Evolutionary conservation across 352 stramenopile genomes (phyloP), one percentile per base, ranked within the genome.

Genomic region (Phytophthora colocasiae): DNA sequence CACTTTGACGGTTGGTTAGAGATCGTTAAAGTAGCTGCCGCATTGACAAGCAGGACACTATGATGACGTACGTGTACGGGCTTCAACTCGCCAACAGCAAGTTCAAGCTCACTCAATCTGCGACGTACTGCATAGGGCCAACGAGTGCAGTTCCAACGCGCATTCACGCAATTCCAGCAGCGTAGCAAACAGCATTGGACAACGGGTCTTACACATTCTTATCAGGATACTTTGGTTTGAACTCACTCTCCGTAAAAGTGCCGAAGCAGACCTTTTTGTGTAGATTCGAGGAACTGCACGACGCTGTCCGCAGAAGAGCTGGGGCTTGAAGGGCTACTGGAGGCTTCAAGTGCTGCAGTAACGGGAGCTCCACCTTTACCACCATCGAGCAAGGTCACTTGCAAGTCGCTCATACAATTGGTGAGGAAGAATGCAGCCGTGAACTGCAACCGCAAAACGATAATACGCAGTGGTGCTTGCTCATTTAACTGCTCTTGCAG

Each of bases 401-500:
- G 58, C 36, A 86, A 66, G 49, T 86, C 66, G 41, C 75, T 77
- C 53, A 58, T 69, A 24, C 73, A 77, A 14, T 70, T 69, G 6
- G 78, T 86, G 15, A 77, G 38, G 56, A 81, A 86, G 36, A 70
- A 84, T 8, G 58, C 69, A 6, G 62, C 53, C 2, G 78, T 66
- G 56, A 86, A 86, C n/a, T 63, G 48, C 19, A 86, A 51, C 15
- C 29, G 60, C 12, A 86, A 63, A 15, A 86, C 47, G 47, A 82
- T 45, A 15, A 86, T 81, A 17, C 63, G 72, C 40, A 86, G 64
- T 19, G 75, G 60, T 8, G 72, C 64, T 36, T 58, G 43, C 36
- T 47, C 50, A 32, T 80, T 61, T 26, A 64, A 61, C 47, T 86
- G 77, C 54, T 86, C 78, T 47, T 86, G 78, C 5, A 83, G 39